Base-by-base conservation (phyloP, 257 asterid species). In the Solanum commersonii region DNA sequence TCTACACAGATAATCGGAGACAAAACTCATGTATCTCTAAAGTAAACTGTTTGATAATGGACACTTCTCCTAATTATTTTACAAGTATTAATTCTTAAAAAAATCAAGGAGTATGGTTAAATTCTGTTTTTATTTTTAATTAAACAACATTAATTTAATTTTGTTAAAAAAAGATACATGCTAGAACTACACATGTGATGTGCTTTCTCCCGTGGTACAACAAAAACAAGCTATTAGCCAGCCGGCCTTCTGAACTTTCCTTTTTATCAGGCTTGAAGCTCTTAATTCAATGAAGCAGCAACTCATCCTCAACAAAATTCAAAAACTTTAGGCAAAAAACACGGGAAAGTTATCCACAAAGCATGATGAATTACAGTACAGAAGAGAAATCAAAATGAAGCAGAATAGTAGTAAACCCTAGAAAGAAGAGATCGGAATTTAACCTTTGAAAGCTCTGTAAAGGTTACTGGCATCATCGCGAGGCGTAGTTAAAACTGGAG, bases 371-470 rank as follows among this genome's bases (percentile, higher is more conserved):
- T 46, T 46, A 16, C 38, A 44, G 85, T 79, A 79, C 25, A 44
- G 16, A 81, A 78, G 84, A 76, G 8, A 44, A 56, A 46, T 71
- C 10, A 60, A 74, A 79, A 79, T 1, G 67, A 44, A 79, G 63
- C 25, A 8, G 65, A 79, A 79, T 0, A 44, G 10, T 15, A 46
- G 25, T 8, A 79, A 70, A 44, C 40, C 85, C 67, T 44, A 79
- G n/a, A 79, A 79, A 25, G 2, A 78, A 78, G 22, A 6, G 35
- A 40, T 40, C 14, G 0, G 4, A 82, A 49, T 33, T 29, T 8
- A 92, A 95, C 99, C 99, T 91, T 97, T 96, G 87, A 96, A 97
- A 89, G 99, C 98, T 56, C 94, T 94, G 95, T 94, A 88, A 83
- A 97, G 97, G 46, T 93, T 94, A 84, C 87, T 91, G 78, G 98